Conservation (phyloP, 768 basidiomycete genomes). For the Termitomyces sp. region DNA sequence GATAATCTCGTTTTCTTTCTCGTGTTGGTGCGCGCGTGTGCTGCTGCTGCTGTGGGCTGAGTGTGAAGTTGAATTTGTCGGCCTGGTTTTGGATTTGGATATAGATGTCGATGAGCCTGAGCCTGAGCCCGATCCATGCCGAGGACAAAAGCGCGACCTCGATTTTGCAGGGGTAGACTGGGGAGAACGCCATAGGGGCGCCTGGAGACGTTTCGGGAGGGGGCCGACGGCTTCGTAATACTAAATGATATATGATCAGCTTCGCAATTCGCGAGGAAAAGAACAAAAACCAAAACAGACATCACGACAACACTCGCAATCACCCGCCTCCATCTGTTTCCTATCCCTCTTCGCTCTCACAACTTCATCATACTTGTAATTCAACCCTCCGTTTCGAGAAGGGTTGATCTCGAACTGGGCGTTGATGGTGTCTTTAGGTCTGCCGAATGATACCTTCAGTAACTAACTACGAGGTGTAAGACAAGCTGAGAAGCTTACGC, state of each 20-base stretch:
- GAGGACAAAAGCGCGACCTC: slow-evolving; percentile 17
- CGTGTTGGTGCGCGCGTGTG: slow-evolving; percentile 12
- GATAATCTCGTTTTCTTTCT: slow-evolving; percentile 26
- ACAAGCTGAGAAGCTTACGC: slow-evolving; percentile 21
- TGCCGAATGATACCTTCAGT: slow-evolving; percentile 8
- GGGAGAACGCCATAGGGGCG: slow-evolving; percentile 74
- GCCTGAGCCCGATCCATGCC: slow-evolving; percentile 13
- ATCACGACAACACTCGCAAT: slow-evolving; percentile 79
- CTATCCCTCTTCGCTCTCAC: slow-evolving; percentile 64
- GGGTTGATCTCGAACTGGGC: slow-evolving; percentile 64
- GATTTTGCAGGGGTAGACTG: slow-evolving; percentile 26
- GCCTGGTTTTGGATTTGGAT: not conserved
- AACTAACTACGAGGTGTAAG: not conserved
- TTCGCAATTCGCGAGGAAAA: not conserved
- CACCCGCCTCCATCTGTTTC: slow-evolving; percentile 61
- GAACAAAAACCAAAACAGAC: slow-evolving; percentile 33
- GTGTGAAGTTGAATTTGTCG: not conserved
- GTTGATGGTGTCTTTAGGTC: slow-evolving; percentile 46
- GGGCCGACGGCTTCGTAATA: slow-evolving; percentile 78
- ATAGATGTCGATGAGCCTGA: slow-evolving; percentile 2
- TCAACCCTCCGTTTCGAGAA: slow-evolving; percentile 55
- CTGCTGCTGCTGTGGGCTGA: not conserved
- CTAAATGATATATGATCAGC: slow-evolving; percentile 29
- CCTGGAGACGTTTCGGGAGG: slow-evolving; percentile 57
- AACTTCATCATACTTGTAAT: slow-evolving; percentile 72